Evolutionary conservation across 2,329 filamentous ascomycete species (phyloP), one percentile per base, ranked within the genome.

Genomic region (Bipolaris zeicola): DNA sequence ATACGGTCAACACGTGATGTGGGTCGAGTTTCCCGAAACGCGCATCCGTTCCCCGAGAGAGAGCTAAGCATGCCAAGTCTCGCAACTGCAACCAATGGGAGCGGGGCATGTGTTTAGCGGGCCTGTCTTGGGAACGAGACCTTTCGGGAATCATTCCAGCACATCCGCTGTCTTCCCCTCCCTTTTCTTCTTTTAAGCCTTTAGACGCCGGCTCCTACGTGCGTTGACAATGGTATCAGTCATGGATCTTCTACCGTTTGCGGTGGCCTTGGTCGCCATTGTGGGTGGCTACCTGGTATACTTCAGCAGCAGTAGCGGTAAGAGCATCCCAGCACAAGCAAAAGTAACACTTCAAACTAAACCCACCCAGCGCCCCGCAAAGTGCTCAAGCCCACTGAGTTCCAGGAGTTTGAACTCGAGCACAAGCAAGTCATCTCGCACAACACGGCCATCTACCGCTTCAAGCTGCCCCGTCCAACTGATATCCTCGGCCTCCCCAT

Each of bases 371-470:
- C 38, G 22, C 41, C 50, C 44, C 54, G 54, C 77, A 92, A 91
- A 79, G 88, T 95, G 63, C 86, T 99, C 68, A 94, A 94, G 81
- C 92, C 93, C 31, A 87, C 88, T 67, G 83, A 84, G 48, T 97
- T 96, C 85, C 92, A 97, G 77, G 86, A 96, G 56, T 97, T 97
- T 75, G 89, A 91, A 76, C 88, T 99, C 68, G 89, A 90, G 78
- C 91, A 98, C 79, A 98, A 97, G 86, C 98, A 89, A 13, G 85
- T 96, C 65, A 89, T 98, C 72, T 96, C 94, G 31, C 95, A 98
- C 86, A 99, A 99, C 83, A 94, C 96, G 58, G 93, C 94, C 78
- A 96, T 99, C 81, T 99, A 98, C 84, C 92, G 95, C 73, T 97
- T 98, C 82, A 84, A 85, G 64, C 90, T 99, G 38, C 93, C 93